A percentile compares a stretch with the other conserved stretches of the same genome.
phyloP scores from a whole-genome alignment of 306 rosid species.

The Trifolium dubium region DNA sequence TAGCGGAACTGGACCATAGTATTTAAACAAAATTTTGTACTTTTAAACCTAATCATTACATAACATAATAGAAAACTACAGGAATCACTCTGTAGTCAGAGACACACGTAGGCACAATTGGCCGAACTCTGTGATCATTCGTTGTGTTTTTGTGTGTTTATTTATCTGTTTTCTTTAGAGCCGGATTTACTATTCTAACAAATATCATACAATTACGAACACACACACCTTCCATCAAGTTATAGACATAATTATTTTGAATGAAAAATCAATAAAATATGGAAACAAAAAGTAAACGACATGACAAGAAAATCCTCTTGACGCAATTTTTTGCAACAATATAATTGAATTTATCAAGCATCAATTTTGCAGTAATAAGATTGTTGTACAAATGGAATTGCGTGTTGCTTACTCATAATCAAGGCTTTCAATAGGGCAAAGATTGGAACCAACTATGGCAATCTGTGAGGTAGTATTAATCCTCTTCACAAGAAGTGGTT shows the following conservation, averaged over 20 bases:
- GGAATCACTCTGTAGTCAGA: background rate
- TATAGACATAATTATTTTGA: too few relatives aligned
- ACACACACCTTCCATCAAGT: too few relatives aligned
- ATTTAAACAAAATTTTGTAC: background rate
- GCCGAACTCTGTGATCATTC: background rate
- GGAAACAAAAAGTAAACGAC: too few relatives aligned
- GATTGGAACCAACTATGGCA: conserved; percentile 86
- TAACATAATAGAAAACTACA: background rate
- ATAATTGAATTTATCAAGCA: background rate
- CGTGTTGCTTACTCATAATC: conserved; percentile 73
- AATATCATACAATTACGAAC: too few relatives aligned
- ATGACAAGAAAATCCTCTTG: too few relatives aligned
- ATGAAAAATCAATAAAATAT: too few relatives aligned
- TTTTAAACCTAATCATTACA: background rate
- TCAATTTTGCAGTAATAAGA: conserved; percentile 8
- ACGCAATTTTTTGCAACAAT: background rate
- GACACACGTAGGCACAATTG: background rate
- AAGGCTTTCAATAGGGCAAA: conserved; percentile 88
- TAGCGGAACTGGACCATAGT: background rate
- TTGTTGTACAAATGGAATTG: background rate
- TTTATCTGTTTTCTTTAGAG: background rate
- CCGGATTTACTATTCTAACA: too few relatives aligned
- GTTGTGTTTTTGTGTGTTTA: background rate
- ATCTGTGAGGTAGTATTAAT: conserved; percentile 82
- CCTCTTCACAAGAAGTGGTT: conserved; percentile 63